These are phyloP conservation scores for Metschnikowia shivogae DNA, from an alignment of 805 yeast species.

Conservation along the genomic window DNA sequence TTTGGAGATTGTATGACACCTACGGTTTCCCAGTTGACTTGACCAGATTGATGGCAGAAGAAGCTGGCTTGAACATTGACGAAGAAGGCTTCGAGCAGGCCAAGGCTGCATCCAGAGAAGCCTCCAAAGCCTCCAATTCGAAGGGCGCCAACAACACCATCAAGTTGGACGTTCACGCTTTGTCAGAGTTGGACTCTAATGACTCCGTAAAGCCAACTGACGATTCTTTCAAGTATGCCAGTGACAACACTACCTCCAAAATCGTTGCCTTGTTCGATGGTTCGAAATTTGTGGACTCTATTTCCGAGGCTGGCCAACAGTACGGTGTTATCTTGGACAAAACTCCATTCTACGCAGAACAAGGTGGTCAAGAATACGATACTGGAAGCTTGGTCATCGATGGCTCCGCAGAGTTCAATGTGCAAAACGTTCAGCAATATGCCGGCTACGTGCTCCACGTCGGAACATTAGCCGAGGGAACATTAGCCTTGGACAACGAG, in stretches of 20 bases:
- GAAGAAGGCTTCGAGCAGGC: constrained; percentile 91
- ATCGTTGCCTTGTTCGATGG: constrained; percentile 72
- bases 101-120: constrained; percentile 83
- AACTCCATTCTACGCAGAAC: constrained; percentile 96
- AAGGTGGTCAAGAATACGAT: constrained; percentile 98
- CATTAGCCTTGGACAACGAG: constrained; percentile 58
- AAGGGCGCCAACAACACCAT: constrained; percentile 53
- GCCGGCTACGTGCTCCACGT: constrained; percentile 96
- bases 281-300: constrained; percentile 50
- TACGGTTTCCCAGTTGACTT: constrained; percentile 99
- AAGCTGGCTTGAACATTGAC: constrained; percentile 88
- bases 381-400: constrained; percentile 90
- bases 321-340: constrained; percentile 80
- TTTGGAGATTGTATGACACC: constrained; percentile 97
- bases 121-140: constrained; percentile 84
- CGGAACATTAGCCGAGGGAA: constrained; percentile 78
- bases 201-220: constrained; percentile 71
- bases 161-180: constrained; percentile 87
- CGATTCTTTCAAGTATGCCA: constrained; percentile 73
- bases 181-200: constrained; percentile 63
- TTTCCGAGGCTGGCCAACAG: constrained; percentile 42
- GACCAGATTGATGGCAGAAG: constrained; percentile 98
- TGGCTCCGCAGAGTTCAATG: constrained; percentile 82
- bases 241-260: constrained; percentile 63
- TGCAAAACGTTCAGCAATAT: constrained; percentile 85